These are phyloP conservation scores for Calonectria naviculata DNA, from an alignment of 2,329 filamentous ascomycete genomes.

Conservation along the genomic window DNA sequence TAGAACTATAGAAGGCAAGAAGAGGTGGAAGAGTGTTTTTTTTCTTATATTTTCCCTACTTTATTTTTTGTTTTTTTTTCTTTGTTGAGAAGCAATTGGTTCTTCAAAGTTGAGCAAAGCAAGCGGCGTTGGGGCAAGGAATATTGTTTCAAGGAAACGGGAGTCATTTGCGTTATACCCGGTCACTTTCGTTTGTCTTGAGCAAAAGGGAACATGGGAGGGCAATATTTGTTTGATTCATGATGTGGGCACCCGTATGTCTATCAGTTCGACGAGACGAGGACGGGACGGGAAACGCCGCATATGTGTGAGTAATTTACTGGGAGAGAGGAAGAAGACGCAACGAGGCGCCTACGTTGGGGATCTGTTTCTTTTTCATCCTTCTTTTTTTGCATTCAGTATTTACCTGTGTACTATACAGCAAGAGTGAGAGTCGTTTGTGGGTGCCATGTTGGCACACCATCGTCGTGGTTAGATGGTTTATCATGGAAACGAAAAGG, in stretches of 20 bases:
- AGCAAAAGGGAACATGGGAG: constrained; percentile 30
- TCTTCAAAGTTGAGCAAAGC: constrained; percentile 19
- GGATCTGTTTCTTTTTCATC: constrained; percentile 18
- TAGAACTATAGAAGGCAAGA: constrained; percentile 23
- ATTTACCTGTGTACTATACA: constrained; percentile 26
- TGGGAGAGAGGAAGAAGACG: constrained; percentile 21
- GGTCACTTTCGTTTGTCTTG: constrained; percentile 41
- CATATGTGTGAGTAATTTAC: constrained; percentile 33
- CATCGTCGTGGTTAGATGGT: constrained; percentile 3
- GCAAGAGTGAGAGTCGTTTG: not conserved
- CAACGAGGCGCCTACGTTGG: constrained; percentile 24
- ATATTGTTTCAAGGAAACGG: constrained; percentile 26
- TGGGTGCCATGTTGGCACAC: not conserved
- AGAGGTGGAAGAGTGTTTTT: not conserved
- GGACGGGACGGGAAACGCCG: constrained; percentile 22
- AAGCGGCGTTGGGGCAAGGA: constrained; percentile 28
- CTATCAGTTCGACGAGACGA: constrained; percentile 22
- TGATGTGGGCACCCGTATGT: constrained; percentile 30
- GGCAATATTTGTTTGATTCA: constrained; percentile 28
- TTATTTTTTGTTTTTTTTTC: not conserved
- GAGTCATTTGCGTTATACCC: constrained; percentile 47
- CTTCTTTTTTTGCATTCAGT: constrained; percentile 22
- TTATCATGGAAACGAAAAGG: constrained; percentile 22
- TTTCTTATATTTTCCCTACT: not conserved
- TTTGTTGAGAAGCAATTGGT: constrained; percentile 16